Percentiles rank a stretch among this genome's conserved stretches.
phyloP scores from a whole-genome alignment of 495 filamentous ascomycete genomes.

The Aspergillus leporis region DNA sequence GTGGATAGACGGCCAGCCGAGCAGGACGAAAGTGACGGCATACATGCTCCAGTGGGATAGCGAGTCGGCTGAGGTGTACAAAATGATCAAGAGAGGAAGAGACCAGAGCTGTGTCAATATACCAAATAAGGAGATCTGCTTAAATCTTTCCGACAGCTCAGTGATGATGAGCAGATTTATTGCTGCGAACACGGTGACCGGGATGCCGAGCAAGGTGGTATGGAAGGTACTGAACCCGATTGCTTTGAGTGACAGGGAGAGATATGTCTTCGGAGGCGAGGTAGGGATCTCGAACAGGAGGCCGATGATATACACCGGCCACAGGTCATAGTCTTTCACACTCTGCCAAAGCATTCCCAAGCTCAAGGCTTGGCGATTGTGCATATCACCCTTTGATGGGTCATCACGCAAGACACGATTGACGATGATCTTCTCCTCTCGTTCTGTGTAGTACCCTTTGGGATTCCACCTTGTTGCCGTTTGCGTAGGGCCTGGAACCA shows the following conservation, averaged over 20 bases:
- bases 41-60: conserved; percentile 56
- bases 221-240: conserved; percentile 65
- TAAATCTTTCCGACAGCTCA: conserved; percentile 46
- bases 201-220: conserved; percentile 55
- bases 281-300: conserved; percentile 52
- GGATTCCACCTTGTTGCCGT: conserved; percentile 64
- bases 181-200: conserved; percentile 47
- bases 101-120: conserved; percentile 28
- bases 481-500: conserved; percentile 52
- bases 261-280: conserved; percentile 49
- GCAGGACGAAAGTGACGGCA: conserved; percentile 54
- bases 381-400: conserved; percentile 62
- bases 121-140: conserved; percentile 50
- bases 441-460: conserved; percentile 65
- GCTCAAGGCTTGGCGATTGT: conserved; percentile 57
- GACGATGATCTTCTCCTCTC: conserved; percentile 68
- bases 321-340: conserved; percentile 64
- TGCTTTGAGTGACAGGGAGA: conserved; percentile 58
- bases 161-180: conserved; percentile 46
- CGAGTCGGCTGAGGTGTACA: conserved; percentile 39
- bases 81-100: conserved; percentile 38
- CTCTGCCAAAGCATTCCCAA: conserved; percentile 51
- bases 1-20: conserved; percentile 51
- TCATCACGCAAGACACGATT: conserved; percentile 72
- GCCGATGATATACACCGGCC: conserved; percentile 64